A percentile compares a stretch with the other conserved stretches of the same genome.
Conservation (phyloP, 2,329 filamentous ascomycete species). For the Curvularia sp. region DNA sequence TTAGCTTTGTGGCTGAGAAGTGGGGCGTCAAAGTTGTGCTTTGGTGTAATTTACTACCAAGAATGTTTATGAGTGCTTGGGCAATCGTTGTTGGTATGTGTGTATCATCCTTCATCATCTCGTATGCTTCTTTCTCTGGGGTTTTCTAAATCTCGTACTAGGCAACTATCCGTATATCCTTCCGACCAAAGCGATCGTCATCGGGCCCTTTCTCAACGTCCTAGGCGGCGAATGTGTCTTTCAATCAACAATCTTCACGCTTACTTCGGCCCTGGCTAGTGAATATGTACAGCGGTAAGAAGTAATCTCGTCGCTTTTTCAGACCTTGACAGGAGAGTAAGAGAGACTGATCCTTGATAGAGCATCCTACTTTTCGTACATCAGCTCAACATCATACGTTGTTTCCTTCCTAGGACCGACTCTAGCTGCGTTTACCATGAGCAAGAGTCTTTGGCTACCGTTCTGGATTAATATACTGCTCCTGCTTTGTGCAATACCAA, state of each 20-base stretch:
- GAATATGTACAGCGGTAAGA: conserved; percentile 45
- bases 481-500: conserved; percentile 38
- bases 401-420: conserved; percentile 47
- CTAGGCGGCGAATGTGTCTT: conserved; percentile 50
- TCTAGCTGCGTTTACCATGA: conserved; percentile 47
- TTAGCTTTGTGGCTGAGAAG: conserved; percentile 45
- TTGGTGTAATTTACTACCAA: conserved; percentile 45
- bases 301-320: not conserved
- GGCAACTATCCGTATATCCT: conserved; percentile 37
- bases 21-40: conserved; percentile 41
- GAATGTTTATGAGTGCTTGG: conserved; percentile 42
- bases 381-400: conserved; percentile 46
- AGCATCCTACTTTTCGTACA: conserved; percentile 48
- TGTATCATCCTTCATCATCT: not conserved
- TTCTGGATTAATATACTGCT: conserved; percentile 47
- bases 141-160: conserved; percentile 9
- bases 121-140: not conserved
- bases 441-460: conserved; percentile 46
- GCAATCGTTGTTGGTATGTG: conserved; percentile 42
- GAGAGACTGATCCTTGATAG: conserved; percentile 16
- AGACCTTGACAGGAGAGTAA: not conserved
- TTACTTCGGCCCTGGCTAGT: conserved; percentile 42
- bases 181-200: conserved; percentile 43
- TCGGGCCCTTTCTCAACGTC: conserved; percentile 40
- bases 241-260: conserved; percentile 43